A percentile compares a stretch with the other conserved stretches of the same genome.
Evolutionary conservation across 2,329 filamentous ascomycete species (phyloP).

Genomic region (Botrytis galanthina): DNA sequence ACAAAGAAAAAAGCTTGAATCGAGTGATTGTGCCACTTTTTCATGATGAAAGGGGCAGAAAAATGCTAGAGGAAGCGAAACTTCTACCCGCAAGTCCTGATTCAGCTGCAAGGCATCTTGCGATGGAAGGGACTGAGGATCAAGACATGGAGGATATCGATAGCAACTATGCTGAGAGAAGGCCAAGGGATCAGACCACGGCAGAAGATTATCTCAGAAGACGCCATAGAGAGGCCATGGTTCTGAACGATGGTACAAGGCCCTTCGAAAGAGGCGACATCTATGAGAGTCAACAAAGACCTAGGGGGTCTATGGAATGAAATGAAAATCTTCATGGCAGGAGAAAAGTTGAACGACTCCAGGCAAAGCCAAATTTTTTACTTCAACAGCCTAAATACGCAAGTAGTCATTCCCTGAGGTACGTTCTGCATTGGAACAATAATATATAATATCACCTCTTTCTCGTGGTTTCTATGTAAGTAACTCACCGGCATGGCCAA

Average conservation of each 20-base stretch:
- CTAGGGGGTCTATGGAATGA: neutral
- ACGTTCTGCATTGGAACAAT: neutral
- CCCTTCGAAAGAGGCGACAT: constrained; percentile 75
- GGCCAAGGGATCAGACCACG: constrained; percentile 52
- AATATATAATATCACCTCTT: neutral
- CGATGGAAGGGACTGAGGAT: constrained; percentile 50
- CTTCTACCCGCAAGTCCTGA: constrained; percentile 29
- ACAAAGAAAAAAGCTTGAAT: constrained; percentile 39
- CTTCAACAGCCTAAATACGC: neutral
- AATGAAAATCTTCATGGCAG: neutral
- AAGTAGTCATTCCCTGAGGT: neutral
- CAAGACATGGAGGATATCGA: constrained; percentile 43
- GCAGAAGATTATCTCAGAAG: constrained; percentile 73
- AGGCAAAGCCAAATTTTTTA: neutral
- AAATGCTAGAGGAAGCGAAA: constrained; percentile 32
- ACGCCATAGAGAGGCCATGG: constrained; percentile 82
- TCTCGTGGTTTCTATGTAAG: neutral
- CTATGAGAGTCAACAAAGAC: constrained; percentile 52
- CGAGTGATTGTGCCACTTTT: constrained; percentile 47
- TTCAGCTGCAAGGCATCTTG: constrained; percentile 36
- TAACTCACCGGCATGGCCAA: neutral
- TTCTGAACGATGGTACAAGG: constrained; percentile 80
- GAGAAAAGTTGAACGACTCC: neutral
- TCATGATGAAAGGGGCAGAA: constrained; percentile 29
- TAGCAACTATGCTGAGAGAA: constrained; percentile 36